These are phyloP conservation scores for Kalmusia sp. DNA, from an alignment of 2,329 filamentous ascomycete genomes.

Conservation along the genomic window DNA sequence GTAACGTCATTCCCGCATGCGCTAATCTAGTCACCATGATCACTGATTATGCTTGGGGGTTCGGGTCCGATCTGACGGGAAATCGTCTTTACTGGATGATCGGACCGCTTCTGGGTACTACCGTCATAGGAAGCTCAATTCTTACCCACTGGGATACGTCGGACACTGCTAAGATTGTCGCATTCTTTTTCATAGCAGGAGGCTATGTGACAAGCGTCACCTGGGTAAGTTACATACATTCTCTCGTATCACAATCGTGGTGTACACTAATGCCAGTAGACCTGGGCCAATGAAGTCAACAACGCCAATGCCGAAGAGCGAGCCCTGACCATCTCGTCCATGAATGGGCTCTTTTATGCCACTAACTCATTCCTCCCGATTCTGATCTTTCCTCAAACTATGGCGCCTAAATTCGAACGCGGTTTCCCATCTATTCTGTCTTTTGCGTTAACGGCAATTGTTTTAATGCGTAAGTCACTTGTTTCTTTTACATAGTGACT, in stretches of 20 bases:
- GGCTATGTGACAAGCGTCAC: not conserved
- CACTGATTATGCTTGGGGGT: not conserved
- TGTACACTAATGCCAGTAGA: not conserved
- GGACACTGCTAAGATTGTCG: not conserved
- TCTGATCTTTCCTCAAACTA: not conserved
- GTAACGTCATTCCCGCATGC: not conserved
- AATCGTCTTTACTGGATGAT: not conserved
- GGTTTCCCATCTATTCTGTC: not conserved
- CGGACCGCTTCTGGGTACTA: not conserved
- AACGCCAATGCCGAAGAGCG: not conserved
- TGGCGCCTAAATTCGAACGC: not conserved
- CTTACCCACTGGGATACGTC: not conserved
- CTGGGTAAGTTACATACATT: not conserved
- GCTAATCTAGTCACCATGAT: not conserved
- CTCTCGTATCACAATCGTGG: not conserved
- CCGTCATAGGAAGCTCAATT: not conserved
- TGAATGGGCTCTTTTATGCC: not conserved
- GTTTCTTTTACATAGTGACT: not conserved
- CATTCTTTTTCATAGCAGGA: not conserved
- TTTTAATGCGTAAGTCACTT: not conserved
- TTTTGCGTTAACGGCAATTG: not conserved
- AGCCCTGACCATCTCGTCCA: not conserved
- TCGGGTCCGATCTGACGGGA: not conserved
- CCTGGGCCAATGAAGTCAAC: not conserved
- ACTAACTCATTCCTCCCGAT: not conserved